Percentiles rank a stretch among this genome's conserved stretches.
Evolutionary conservation across 495 filamentous ascomycete genomes (phyloP).

Genomic region (Hyaloscypha bicolor): DNA sequence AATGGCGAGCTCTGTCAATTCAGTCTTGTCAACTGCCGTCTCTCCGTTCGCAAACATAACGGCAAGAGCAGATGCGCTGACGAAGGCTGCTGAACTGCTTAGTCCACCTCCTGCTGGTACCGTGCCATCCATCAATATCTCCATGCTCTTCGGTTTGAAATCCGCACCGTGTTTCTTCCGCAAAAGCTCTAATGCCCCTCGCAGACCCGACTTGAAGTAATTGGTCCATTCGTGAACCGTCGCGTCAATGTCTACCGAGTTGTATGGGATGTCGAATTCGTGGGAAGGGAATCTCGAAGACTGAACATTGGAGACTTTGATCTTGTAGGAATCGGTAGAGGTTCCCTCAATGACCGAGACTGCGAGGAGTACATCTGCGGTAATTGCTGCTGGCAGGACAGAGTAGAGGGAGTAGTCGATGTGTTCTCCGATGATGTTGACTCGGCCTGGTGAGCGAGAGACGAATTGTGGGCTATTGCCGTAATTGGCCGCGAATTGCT

Average conservation of each 20-base stretch:
- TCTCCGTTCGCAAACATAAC: conserved; percentile 87
- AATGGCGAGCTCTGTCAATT: conserved; percentile 86
- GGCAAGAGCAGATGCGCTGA: conserved; percentile 86
- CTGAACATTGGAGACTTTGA: conserved; percentile 79
- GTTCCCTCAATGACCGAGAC: conserved; percentile 61
- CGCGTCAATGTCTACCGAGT: conserved; percentile 73
- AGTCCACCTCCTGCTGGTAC: conserved; percentile 91
- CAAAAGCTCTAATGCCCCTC: conserved; percentile 79
- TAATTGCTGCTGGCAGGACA: conserved; percentile 93
- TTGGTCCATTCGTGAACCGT: conserved; percentile 93
- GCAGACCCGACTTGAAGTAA: conserved; percentile 93
- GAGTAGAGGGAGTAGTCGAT: conserved; percentile 98
- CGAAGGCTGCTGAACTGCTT: conserved; percentile 92
- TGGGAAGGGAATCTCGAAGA: conserved; percentile 72
- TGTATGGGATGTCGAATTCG: conserved; percentile 70
- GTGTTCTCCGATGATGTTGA: conserved; percentile 99
- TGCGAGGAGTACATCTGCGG: conserved; percentile 85
- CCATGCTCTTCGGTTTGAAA: conserved; percentile 75
- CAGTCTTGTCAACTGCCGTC: conserved; percentile 78
- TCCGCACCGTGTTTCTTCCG: conserved; percentile 61
- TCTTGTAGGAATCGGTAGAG: conserved; percentile 41
- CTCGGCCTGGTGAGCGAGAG: conserved; percentile 85
- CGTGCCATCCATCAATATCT: conserved; percentile 86
- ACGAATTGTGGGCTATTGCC: conserved; percentile 76
- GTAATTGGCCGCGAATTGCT: conserved; percentile 74